phyloP scores from a whole-genome alignment of 2,329 filamentous ascomycete genomes.

The Phoma sp. region DNA sequence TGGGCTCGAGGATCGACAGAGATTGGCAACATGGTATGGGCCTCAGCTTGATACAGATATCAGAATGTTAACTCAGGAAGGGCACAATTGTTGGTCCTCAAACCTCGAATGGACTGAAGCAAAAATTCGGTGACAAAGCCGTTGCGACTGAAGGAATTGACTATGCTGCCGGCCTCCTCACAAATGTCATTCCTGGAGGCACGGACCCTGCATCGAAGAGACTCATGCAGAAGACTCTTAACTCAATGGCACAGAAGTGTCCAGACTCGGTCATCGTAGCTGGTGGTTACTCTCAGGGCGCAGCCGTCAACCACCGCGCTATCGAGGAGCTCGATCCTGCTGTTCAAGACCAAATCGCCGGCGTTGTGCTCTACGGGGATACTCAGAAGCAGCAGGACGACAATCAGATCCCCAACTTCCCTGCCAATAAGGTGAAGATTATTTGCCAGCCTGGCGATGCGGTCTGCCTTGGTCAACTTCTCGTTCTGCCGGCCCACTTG shows the following conservation, averaged over 20 bases:
- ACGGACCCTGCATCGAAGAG: slow-evolving; percentile 32
- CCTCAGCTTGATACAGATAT: slow-evolving; percentile 14
- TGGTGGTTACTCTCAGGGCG: slow-evolving; percentile 43
- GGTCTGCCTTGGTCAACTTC: slow-evolving; percentile 58
- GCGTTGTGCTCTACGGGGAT: slow-evolving; percentile 56
- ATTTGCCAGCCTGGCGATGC: slow-evolving; percentile 60
- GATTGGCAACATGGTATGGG: slow-evolving; percentile 56
- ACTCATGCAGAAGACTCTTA: slow-evolving; percentile 34
- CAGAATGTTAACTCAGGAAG: slow-evolving; percentile 34
- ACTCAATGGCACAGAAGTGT: slow-evolving; percentile 36
- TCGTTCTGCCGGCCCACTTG: slow-evolving; percentile 39
- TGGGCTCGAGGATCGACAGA: slow-evolving; percentile 60
- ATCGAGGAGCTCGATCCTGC: slow-evolving; percentile 36
- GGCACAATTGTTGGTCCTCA: slow-evolving; percentile 45
- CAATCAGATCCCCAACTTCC: slow-evolving; percentile 51
- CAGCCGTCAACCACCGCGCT: slow-evolving; percentile 46
- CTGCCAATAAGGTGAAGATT: slow-evolving; percentile 55
- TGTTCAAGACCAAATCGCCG: slow-evolving; percentile 46
- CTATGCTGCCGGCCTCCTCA: slow-evolving; percentile 37
- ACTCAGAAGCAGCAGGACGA: slow-evolving; percentile 53
- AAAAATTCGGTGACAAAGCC: slow-evolving; percentile 30
- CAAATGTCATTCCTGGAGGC: slow-evolving; percentile 42
- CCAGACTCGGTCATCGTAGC: slow-evolving; percentile 44
- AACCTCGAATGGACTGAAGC: slow-evolving; percentile 41
- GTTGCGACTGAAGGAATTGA: slow-evolving; percentile 46